Base-by-base conservation (phyloP, 192 early-diverging fungal species). In the Gaertneriomyces semiglobifer region DNA sequence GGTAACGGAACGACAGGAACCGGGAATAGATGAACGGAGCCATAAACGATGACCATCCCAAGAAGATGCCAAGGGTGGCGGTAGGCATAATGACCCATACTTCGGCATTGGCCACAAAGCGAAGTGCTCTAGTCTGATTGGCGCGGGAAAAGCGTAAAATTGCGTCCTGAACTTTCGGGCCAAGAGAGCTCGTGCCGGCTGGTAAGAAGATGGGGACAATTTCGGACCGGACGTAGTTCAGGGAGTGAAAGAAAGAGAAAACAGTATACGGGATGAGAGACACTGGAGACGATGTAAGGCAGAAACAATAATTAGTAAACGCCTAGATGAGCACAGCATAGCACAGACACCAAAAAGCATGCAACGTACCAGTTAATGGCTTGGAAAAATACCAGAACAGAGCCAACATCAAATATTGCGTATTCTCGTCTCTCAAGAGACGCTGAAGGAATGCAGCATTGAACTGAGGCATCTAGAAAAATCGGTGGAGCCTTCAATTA, bases 221-320 rank as follows among this genome's bases (percentile, higher is more conserved):
- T 56, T 85, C 87, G 20, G 81, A 80, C 50, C 89, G 83, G 38
- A 81, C 60, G 71, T 89, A 93, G 64, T 82, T 86, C 59, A 90
- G 71, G 2, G 82, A 77, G 65, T 93, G 89, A 72, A 93, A 90
- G 57, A 88, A 61, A 5, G 91, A 90, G 62, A 90, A 93, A 55
- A 83, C 84, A 7, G 69, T 77, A 48, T 85, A 91, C 7, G 91
- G 91, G 58, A 93, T 73, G 60, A 91, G 76, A n/a, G 88, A 81
- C n/a, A 86, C 88, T 90, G 70, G 4, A 14, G 12, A 62, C 14
- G 60, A 48, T n/a, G 47, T n/a, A 4, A 64, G 59, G 14, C 12
- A 38, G 4, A 52, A 75, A 71, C 39, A 19, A 41, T 20, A 9
- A 54, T 14, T 77, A 44, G 44, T 46, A 33, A 2, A 33, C 25